Percentiles rank a stretch among this genome's conserved stretches.
These are phyloP conservation scores for Pseudisothecium myosuroides DNA, from an alignment of 225 moss, liverwort and hornwort genomes.

Conservation along the genomic window DNA sequence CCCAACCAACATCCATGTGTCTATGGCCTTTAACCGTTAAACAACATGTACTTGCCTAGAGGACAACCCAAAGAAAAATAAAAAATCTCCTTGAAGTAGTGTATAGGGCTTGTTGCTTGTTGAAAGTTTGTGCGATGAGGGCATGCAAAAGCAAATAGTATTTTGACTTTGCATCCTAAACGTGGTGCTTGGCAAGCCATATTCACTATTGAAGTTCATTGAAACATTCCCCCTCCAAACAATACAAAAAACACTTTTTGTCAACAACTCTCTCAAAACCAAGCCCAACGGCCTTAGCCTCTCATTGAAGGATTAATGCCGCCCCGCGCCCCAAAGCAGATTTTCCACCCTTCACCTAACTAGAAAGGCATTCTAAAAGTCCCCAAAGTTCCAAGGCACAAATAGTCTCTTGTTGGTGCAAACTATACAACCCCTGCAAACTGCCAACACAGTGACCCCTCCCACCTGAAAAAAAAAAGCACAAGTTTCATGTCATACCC, in stretches of 20 bases:
- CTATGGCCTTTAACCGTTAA: accelerated
- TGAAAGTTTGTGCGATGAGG: accelerated
- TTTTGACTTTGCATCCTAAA: not conserved
- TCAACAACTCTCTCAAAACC: not conserved
- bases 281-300: not conserved
- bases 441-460: not conserved
- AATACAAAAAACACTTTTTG: not conserved
- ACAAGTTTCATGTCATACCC: not conserved
- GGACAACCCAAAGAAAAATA: accelerated
- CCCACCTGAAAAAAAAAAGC: not conserved
- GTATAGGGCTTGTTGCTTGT: not conserved
- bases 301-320: not conserved
- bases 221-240: not conserved
- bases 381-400: not conserved
- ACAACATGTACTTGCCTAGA: not conserved
- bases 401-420: not conserved
- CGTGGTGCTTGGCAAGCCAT: accelerated
- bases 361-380: not conserved
- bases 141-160: not conserved
- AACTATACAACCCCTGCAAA: not conserved
- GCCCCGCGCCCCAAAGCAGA: too few species aligned
- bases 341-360: not conserved
- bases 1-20: not conserved
- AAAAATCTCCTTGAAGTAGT: not conserved
- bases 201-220: not conserved